Conservation (phyloP, 345 rosid species). For the Theobroma cacao region DNA sequence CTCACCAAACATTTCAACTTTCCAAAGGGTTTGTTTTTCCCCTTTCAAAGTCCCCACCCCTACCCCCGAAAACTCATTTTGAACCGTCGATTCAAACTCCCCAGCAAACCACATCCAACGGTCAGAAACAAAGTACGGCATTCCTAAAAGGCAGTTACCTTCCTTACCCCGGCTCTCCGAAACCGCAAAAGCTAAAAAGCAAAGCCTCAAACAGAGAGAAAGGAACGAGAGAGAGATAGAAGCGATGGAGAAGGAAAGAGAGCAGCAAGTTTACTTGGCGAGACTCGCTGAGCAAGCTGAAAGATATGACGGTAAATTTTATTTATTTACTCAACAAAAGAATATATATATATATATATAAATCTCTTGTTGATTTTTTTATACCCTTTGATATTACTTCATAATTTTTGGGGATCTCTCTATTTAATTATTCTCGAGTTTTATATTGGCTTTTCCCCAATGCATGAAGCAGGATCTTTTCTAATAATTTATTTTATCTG, state of each 20-base stretch:
- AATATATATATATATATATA: no score
- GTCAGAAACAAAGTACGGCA: constrained; percentile 14
- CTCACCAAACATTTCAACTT: background rate
- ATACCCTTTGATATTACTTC: background rate
- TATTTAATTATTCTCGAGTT: background rate
- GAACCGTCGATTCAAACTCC: constrained; percentile 24
- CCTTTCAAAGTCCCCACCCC: background rate
- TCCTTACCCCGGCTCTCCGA: background rate
- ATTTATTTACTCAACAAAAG: background rate
- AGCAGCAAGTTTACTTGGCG: constrained; percentile 77
- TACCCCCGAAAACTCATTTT: constrained; percentile 4
- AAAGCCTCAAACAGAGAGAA: background rate
- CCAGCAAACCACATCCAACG: constrained; percentile 36
- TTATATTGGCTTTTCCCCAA: background rate
- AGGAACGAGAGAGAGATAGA: constrained; percentile 9
- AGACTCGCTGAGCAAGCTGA: constrained; percentile 93
- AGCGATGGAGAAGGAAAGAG: constrained; percentile 84
- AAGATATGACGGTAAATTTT: constrained; percentile 69
- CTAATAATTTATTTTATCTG: background rate
- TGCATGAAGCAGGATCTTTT: background rate
- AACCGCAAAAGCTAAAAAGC: background rate
- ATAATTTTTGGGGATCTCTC: background rate
- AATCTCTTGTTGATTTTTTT: background rate
- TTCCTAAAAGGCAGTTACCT: constrained; percentile 9
- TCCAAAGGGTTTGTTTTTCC: background rate